Evolutionary conservation across 371 early-diverging fungal genomes (phyloP).

Genomic region (Hamiltosporidium tvaerminnensis): DNA sequence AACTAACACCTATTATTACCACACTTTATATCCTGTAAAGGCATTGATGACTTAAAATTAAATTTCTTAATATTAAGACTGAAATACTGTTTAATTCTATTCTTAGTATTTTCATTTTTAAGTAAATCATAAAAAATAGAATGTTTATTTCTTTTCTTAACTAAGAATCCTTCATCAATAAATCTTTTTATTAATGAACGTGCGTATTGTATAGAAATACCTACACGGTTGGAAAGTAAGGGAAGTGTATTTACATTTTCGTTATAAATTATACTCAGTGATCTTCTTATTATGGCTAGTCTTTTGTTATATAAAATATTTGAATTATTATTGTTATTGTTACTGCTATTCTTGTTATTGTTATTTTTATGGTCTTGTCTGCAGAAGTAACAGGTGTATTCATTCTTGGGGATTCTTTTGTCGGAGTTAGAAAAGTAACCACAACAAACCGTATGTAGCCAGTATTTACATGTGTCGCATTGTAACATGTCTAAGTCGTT

Average conservation of each 20-base stretch:
- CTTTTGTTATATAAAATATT: not conserved
- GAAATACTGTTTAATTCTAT: not conserved
- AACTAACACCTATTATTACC: too few species aligned
- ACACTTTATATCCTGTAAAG: too few species aligned
- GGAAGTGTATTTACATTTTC: conserved; percentile 3
- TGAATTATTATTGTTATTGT: not conserved
- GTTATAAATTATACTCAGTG: conserved; percentile 18
- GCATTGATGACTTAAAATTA: too few species aligned
- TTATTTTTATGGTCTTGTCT: not conserved
- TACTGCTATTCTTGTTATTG: not conserved
- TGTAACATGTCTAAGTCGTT: conserved; percentile 25
- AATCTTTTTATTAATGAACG: conserved; percentile 10
- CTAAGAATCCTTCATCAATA: conserved; percentile 26
- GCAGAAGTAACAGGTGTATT: conserved; percentile 19
- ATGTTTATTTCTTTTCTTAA: not conserved
- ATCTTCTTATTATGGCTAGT: conserved; percentile 16
- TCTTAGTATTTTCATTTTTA: not conserved
- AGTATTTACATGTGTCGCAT: conserved; percentile 30
- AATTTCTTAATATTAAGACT: too few species aligned
- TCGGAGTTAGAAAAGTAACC: conserved; percentile 38
- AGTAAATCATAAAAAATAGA: too few species aligned
- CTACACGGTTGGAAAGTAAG: conserved; percentile 13
- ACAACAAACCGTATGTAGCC: conserved; percentile 42
- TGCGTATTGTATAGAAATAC: conserved; percentile 5
- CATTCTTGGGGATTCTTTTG: conserved; percentile 25